These are phyloP conservation scores for Candida smagusa DNA, from an alignment of 1,139 yeast genomes.

Conservation along the genomic window DNA sequence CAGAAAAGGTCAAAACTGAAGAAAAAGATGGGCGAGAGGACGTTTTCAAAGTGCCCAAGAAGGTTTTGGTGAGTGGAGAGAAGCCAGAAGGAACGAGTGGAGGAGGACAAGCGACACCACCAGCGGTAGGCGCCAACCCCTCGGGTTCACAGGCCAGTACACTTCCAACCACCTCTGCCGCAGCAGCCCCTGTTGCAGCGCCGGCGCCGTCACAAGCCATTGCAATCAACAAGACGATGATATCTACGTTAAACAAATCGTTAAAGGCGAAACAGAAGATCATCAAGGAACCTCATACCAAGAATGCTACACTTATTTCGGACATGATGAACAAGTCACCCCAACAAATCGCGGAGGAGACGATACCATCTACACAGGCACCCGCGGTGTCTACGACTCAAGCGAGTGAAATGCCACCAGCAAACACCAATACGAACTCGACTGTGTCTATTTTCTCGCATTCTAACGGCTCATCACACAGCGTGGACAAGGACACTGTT, in stretches of 20 bases:
- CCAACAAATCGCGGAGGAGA: conserved; percentile 25
- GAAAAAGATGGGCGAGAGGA: conserved; percentile 2
- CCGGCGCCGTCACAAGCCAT: not conserved
- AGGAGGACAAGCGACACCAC: conserved; percentile 1
- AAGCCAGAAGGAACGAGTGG: not conserved
- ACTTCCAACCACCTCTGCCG: conserved; percentile 4
- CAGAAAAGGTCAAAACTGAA: not conserved
- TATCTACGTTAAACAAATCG: conserved; percentile 38
- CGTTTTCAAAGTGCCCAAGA: conserved; percentile 16
- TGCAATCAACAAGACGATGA: conserved; percentile 25
- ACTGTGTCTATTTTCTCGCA: conserved; percentile 3
- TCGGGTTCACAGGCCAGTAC: not conserved
- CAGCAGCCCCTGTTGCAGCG: conserved; percentile 2
- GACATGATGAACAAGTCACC: conserved; percentile 39
- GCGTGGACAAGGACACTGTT: conserved; percentile 4
- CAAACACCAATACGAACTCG: not conserved
- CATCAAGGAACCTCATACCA: conserved; percentile 38
- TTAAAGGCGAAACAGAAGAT: conserved; percentile 41
- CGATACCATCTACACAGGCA: conserved; percentile 1
- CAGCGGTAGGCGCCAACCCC: not conserved
- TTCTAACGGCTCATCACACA: conserved; percentile 5
- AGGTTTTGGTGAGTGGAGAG: conserved; percentile 10
- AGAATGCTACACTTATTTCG: conserved; percentile 30
- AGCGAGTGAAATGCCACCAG: not conserved
- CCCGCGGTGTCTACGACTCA: not conserved